Conservation (phyloP, 495 filamentous ascomycete genomes). For the Lepidopterella palustris region DNA sequence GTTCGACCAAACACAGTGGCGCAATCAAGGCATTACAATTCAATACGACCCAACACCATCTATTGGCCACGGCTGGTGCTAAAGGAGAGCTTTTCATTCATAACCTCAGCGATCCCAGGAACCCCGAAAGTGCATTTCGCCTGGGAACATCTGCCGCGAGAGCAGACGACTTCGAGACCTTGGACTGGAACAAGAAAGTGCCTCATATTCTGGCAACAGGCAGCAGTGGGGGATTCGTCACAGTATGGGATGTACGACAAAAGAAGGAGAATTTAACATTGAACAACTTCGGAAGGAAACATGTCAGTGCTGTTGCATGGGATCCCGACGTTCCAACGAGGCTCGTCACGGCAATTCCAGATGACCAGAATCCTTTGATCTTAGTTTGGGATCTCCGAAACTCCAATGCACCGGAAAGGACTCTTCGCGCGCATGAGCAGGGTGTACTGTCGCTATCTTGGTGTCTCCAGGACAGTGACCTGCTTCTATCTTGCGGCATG, state of each 20-base stretch:
- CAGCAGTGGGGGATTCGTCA: slow-evolving; percentile 89
- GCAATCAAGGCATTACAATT: slow-evolving; percentile 95
- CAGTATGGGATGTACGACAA: slow-evolving; percentile 95
- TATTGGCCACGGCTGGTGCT: slow-evolving; percentile 85
- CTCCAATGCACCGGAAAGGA: slow-evolving; percentile 89
- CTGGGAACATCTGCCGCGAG: slow-evolving; percentile 80
- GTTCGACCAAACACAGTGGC: slow-evolving; percentile 86
- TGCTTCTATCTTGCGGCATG: slow-evolving; percentile 91
- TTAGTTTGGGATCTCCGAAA: slow-evolving; percentile 93
- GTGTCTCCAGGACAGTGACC: slow-evolving; percentile 85
- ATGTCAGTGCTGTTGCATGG: slow-evolving; percentile 94
- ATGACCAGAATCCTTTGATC: slow-evolving; percentile 83
- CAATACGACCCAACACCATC: slow-evolving; percentile 87
- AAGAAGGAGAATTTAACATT: slow-evolving; percentile 94
- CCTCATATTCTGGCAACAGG: slow-evolving; percentile 93
- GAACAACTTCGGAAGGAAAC: slow-evolving; percentile 85
- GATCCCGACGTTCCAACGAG: slow-evolving; percentile 91
- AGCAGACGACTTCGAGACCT: slow-evolving; percentile 86
- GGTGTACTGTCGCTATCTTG: slow-evolving; percentile 92
- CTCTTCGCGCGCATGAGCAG: slow-evolving; percentile 79
- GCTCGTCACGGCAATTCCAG: slow-evolving; percentile 84
- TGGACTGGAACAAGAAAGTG: slow-evolving; percentile 99
- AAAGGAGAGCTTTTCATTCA: slow-evolving; percentile 97
- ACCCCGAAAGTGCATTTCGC: slow-evolving; percentile 64
- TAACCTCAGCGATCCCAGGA: slow-evolving; percentile 74